Evolutionary conservation across 164 flowering plant genomes (phyloP).

Genomic region (Annona squamosa): DNA sequence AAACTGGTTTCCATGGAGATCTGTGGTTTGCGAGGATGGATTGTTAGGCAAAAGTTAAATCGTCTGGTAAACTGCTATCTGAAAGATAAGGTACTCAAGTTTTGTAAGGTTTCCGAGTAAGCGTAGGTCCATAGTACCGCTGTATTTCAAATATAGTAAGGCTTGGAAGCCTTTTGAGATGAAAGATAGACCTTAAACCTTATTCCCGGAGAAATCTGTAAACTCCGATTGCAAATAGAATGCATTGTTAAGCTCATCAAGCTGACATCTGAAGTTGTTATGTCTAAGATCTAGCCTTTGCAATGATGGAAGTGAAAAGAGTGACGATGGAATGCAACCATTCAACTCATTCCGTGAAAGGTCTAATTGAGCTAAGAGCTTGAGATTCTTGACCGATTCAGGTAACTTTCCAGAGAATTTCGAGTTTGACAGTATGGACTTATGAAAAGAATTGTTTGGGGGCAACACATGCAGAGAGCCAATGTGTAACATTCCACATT

Average conservation of each 20-base stretch:
- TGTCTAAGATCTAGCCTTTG: background rate
- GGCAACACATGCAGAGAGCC: conserved; percentile 17
- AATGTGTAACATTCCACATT: conserved; percentile 2
- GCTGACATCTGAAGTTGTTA: background rate
- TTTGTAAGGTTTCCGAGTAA: background rate
- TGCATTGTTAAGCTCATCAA: background rate
- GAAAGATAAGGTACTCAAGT: background rate
- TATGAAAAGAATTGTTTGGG: too few relatives aligned
- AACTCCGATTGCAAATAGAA: background rate
- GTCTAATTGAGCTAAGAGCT: too few relatives aligned
- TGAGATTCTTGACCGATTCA: too few relatives aligned
- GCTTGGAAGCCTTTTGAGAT: background rate
- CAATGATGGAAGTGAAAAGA: background rate
- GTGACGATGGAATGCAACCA: background rate
- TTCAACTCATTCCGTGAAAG: background rate
- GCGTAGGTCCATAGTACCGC: background rate
- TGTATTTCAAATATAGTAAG: background rate
- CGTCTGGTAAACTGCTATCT: background rate
- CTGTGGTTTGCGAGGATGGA: background rate
- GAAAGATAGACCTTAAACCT: too few relatives aligned
- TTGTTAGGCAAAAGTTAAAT: background rate
- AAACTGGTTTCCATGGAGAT: background rate
- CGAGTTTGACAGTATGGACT: too few relatives aligned
- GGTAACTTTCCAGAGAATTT: too few relatives aligned
- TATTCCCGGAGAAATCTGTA: too few relatives aligned